Conservation (phyloP, 164 flowering plant species). For the Nymphaea thermarum region DNA sequence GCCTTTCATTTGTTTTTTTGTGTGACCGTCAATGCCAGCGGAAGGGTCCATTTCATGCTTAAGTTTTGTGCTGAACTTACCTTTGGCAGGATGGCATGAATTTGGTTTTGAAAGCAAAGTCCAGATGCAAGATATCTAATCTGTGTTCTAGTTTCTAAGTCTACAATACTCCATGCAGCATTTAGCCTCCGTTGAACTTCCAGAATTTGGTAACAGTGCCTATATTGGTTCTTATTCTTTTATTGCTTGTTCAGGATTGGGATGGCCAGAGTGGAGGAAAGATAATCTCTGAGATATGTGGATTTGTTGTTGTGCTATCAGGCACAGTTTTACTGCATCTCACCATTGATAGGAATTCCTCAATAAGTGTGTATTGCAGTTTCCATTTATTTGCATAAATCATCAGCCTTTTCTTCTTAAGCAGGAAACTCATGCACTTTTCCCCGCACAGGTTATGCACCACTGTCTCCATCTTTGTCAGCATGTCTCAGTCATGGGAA, state of each 20-base stretch:
- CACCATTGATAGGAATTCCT: constrained; percentile 55
- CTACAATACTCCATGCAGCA: no score
- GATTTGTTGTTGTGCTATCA: constrained; percentile 64
- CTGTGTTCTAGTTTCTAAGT: no score
- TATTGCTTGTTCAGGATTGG: constrained; percentile 48
- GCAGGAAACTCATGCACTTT: neutral
- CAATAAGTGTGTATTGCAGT: constrained; percentile 31
- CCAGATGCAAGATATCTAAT: no score
- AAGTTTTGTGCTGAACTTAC: neutral
- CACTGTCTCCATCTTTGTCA: constrained; percentile 51
- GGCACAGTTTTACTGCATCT: constrained; percentile 61
- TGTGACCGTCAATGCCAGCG: neutral
- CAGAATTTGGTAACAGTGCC: neutral
- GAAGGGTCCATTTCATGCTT: neutral
- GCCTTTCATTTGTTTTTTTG: neutral
- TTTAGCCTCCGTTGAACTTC: no score
- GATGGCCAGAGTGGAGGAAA: constrained; percentile 55
- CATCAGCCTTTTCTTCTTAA: neutral
- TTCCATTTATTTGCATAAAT: no score
- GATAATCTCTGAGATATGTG: constrained; percentile 70
- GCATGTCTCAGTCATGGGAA: constrained; percentile 40
- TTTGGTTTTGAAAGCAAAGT: neutral
- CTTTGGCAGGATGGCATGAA: neutral
- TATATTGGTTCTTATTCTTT: neutral
- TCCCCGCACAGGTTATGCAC: constrained; percentile 19